Evolutionary conservation across 225 moss, liverwort and hornwort species (phyloP).

Genomic region (Asterella californica): DNA sequence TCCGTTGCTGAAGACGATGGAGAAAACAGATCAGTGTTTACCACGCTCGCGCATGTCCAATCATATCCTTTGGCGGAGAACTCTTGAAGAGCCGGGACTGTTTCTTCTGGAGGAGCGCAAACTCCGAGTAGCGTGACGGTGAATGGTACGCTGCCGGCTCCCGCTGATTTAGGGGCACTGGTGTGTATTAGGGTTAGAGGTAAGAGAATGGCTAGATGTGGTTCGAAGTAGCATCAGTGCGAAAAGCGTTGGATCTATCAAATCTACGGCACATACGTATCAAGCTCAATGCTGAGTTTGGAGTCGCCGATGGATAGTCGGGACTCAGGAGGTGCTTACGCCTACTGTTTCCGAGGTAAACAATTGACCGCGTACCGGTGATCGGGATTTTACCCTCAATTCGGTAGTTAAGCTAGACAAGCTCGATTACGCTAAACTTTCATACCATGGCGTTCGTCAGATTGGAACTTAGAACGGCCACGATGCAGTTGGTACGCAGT

Average conservation of each 20-base stretch:
- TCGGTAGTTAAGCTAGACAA: not conserved
- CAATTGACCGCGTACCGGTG: not conserved
- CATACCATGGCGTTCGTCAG: too few relatives aligned
- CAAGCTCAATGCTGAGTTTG: not conserved
- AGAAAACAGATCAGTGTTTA: too few relatives aligned
- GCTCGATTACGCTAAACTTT: not conserved
- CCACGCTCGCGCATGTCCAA: too few relatives aligned
- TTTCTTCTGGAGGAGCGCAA: not conserved
- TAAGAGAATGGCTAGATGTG: not conserved
- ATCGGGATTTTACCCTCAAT: not conserved
- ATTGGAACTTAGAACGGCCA: too few relatives aligned
- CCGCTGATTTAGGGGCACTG: not conserved
- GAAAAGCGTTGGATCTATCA: not conserved
- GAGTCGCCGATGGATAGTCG: not conserved
- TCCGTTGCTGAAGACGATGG: too few relatives aligned
- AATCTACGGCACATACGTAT: not conserved
- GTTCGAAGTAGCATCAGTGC: not conserved
- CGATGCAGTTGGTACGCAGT: too few relatives aligned
- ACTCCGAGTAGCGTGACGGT: not conserved
- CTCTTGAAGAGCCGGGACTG: not conserved
- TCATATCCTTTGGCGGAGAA: not conserved
- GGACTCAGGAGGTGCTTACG: not conserved
- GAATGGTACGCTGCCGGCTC: not conserved
- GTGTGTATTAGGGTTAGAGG: not conserved
- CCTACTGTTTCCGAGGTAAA: not conserved